phyloP scores from a whole-genome alignment of 2,329 filamentous ascomycete species.

The Paecilomyces dactylethromorphus region DNA sequence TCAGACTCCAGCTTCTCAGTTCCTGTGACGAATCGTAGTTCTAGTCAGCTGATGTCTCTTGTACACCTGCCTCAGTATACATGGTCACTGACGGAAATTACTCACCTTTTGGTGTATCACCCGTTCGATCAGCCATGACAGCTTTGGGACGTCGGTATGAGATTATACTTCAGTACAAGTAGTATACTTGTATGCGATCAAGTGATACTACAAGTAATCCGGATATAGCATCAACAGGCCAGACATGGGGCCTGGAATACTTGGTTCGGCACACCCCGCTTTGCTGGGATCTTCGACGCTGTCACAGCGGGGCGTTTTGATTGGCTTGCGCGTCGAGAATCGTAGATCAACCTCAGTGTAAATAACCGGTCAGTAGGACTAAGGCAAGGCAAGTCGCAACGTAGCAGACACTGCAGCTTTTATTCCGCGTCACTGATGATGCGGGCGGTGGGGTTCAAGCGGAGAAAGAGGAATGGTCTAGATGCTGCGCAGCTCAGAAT shows the following conservation, averaged over 20 bases:
- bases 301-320: not conserved
- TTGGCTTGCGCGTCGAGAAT: not conserved
- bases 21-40: constrained; percentile 5
- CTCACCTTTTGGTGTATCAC: not conserved
- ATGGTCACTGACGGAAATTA: not conserved
- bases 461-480: constrained; percentile 8
- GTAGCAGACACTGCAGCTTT: not conserved
- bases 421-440: not conserved
- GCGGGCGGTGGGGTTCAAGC: not conserved
- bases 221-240: not conserved
- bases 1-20: constrained; percentile 14
- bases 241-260: constrained; percentile 6
- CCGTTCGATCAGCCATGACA: not conserved
- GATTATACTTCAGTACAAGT: not conserved
- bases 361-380: not conserved
- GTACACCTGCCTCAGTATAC: not conserved
- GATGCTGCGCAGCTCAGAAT: not conserved
- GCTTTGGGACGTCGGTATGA: not conserved
- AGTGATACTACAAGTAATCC: not conserved
- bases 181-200: not conserved
- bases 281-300: not conserved
- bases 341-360: not conserved
- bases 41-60: not conserved
- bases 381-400: not conserved
- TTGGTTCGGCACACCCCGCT: not conserved